Evolutionary conservation across 129 eudicot genomes (phyloP).

Genomic region (Daucus carota): DH1_v3.0 NC_030383.2:3854501-3855000

Average conservation of each 20-base stretch:
- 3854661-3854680: constrained; percentile 3
- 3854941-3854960: constrained; percentile 9
- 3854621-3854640: not conserved
- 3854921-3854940: constrained; percentile 9
- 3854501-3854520: not conserved
- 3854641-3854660: constrained; percentile 7
- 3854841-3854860: constrained; percentile 4
- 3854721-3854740: not conserved
- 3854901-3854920: not conserved
- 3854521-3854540: not conserved
- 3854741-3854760: not conserved
- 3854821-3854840: not conserved
- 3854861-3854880: constrained; percentile 11
- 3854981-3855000: constrained; percentile 8
- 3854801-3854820: not conserved
- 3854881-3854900: constrained; percentile 10
- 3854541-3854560: not conserved
- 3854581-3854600: not conserved
- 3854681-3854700: not conserved
- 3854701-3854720: not conserved
- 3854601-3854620: not conserved
- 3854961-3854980: constrained; percentile 7
- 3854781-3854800: not conserved
- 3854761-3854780: not conserved
- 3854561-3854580: not conserved